A percentile compares a stretch with the other conserved stretches of the same genome.
Evolutionary conservation across 345 rosid species (phyloP).

Genomic region (Lepidium didymum): DNA sequence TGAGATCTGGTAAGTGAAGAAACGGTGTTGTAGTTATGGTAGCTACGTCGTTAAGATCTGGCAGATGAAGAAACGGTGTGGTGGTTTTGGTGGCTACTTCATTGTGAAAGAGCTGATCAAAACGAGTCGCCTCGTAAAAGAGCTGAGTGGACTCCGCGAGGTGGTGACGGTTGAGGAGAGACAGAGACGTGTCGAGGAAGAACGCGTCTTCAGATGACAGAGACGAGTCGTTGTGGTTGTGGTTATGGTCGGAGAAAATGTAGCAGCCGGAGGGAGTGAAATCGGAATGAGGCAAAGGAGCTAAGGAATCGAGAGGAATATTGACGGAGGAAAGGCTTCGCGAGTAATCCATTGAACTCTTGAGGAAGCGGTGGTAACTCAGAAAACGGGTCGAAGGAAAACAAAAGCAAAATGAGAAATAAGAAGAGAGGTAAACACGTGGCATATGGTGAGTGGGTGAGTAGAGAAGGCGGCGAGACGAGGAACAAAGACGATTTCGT

Average conservation of each 20-base stretch:
- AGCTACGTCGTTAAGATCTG: neutral
- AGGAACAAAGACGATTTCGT: conserved; percentile 32
- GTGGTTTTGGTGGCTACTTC: neutral
- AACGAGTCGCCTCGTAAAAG: neutral
- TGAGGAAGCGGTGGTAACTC: conserved; percentile 24
- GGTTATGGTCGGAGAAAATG: conserved; percentile 1
- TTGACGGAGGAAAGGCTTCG: neutral
- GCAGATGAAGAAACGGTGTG: conserved; percentile 15
- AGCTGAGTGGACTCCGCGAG: conserved; percentile 14
- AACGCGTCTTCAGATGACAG: neutral
- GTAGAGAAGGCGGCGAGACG: conserved; percentile 30
- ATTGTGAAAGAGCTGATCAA: neutral
- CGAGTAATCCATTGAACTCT: conserved; percentile 1
- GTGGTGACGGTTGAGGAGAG: too few relatives aligned
- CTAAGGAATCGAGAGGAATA: neutral
- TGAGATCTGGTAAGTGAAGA: conserved; percentile 20
- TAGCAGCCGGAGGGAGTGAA: neutral
- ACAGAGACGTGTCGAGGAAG: neutral
- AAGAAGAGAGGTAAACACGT: conserved; percentile 16
- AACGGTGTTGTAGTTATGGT: neutral
- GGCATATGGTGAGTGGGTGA: neutral
- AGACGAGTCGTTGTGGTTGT: neutral
- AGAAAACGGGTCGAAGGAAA: neutral
- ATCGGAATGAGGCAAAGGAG: conserved; percentile 28
- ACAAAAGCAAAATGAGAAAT: neutral